Evolutionary conservation across 257 asterid species (phyloP).

Genomic region (Oldenlandia corymbosa): DNA sequence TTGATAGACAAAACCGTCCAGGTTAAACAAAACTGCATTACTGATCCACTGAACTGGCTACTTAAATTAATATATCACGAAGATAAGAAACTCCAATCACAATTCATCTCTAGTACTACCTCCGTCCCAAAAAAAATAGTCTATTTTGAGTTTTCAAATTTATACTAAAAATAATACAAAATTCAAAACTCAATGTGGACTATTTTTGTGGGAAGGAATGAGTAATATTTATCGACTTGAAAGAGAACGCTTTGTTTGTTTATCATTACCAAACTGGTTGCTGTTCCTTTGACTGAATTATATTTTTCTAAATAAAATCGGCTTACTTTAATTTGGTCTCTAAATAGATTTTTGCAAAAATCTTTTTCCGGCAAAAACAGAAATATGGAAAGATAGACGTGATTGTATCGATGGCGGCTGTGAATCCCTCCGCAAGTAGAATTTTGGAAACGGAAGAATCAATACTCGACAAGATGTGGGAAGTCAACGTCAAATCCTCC

Average conservation of each 20-base stretch:
- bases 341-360: neutral
- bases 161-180: too few relatives aligned
- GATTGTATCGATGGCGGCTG: slow-evolving; percentile 88
- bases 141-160: too few relatives aligned
- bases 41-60: neutral
- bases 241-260: too few relatives aligned
- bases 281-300: too few relatives aligned
- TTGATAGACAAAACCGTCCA: slow-evolving; percentile 58
- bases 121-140: too few relatives aligned
- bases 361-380: slow-evolving; percentile 36
- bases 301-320: neutral
- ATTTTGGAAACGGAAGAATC: slow-evolving; percentile 69
- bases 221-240: too few relatives aligned
- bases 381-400: slow-evolving; percentile 81
- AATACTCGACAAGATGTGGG: slow-evolving; percentile 92
- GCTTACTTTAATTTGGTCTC: neutral
- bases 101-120: too few relatives aligned
- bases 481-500: slow-evolving; percentile 73
- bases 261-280: too few relatives aligned
- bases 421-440: slow-evolving; percentile 62
- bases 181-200: too few relatives aligned
- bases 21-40: slow-evolving; percentile 37
- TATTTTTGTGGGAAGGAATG: too few relatives aligned
- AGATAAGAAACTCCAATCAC: too few relatives aligned
- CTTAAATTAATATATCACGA: neutral